Conservation (phyloP, 192 early-diverging fungal genomes). For the Rhizophlyctis rosea region DNA sequence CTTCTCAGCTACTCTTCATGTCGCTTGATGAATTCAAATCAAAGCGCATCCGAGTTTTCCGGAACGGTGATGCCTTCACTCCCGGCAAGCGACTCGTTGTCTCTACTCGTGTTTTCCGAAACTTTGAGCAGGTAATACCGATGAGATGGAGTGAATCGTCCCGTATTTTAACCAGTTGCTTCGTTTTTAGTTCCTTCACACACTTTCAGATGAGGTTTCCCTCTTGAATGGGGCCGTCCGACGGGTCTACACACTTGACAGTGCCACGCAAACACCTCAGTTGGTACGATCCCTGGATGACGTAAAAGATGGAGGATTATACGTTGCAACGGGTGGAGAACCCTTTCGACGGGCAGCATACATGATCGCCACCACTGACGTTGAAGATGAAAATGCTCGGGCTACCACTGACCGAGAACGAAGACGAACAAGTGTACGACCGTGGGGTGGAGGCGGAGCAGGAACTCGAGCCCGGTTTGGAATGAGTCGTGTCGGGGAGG, state of each 20-base stretch:
- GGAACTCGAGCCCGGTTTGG: constrained; percentile 13
- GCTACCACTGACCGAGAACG: neutral
- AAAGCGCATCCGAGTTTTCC: constrained; percentile 42
- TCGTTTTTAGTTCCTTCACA: constrained; percentile 39
- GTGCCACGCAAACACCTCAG: no score
- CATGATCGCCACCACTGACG: constrained; percentile 15
- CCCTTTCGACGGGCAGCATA: constrained; percentile 41
- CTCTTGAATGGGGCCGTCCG: constrained; percentile 45
- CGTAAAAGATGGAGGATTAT: constrained; percentile 34
- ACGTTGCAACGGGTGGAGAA: constrained; percentile 47
- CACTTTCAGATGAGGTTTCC: constrained; percentile 35
- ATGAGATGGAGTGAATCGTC: neutral
- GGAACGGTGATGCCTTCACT: constrained; percentile 47
- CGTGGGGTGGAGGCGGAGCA: constrained; percentile 6
- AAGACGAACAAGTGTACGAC: neutral
- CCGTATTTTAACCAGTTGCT: constrained; percentile 9
- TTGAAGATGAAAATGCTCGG: neutral
- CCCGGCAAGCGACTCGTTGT: constrained; percentile 41
- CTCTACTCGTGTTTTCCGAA: constrained; percentile 37
- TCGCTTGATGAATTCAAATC: constrained; percentile 34
- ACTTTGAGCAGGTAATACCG: constrained; percentile 46
- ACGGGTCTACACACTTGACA: constrained; percentile 42
- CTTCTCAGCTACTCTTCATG: no score
- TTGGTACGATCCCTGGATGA: constrained; percentile 32
- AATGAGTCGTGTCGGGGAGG: neutral